Evolutionary conservation across 352 stramenopile species (phyloP).

Genomic region (Phytopythium chamaehyphon): DNA sequence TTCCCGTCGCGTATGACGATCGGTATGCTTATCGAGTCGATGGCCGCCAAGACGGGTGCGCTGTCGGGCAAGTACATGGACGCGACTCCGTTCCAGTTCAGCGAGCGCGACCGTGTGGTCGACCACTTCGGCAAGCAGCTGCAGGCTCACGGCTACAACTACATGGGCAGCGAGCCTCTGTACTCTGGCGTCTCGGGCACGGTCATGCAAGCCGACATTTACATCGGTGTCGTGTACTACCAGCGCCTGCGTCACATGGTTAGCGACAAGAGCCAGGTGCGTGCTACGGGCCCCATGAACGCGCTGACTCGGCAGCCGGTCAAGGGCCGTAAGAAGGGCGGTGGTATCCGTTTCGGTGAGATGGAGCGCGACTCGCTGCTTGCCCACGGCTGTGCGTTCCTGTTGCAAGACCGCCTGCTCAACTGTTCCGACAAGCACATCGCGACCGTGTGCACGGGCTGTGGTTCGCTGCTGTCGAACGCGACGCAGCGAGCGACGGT

Average conservation of each 20-base stretch:
- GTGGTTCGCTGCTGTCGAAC: constrained; percentile 85
- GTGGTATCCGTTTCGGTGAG: constrained; percentile 99
- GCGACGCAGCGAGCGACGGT: constrained; percentile 80
- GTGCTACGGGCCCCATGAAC: constrained; percentile 97
- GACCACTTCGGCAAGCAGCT: constrained; percentile 99
- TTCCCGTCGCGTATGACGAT: constrained; percentile 99
- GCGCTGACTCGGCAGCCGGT: constrained; percentile 99
- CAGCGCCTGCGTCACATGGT: constrained; percentile 99
- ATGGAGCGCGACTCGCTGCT: constrained; percentile 99
- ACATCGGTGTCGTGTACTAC: constrained; percentile 99
- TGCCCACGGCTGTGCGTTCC: constrained; percentile 96
- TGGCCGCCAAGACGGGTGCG: constrained; percentile 99
- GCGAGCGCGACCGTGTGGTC: constrained; percentile 97
- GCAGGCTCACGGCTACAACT: constrained; percentile 94
- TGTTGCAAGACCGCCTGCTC: constrained; percentile 96
- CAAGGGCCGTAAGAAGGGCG: constrained; percentile 99
- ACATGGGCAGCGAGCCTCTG: constrained; percentile 98
- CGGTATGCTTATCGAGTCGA: constrained; percentile 96
- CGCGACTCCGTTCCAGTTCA: constrained; percentile 98
- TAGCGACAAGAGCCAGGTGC: constrained; percentile 99
- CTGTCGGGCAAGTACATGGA: constrained; percentile 98
- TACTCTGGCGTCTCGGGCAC: constrained; percentile 99
- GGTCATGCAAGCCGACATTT: constrained; percentile 99
- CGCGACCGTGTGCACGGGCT: constrained; percentile 94
- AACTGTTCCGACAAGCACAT: constrained; percentile 99